Evolutionary conservation across 1,284 basidiomycete genomes (phyloP).

Genomic region (Ceratobasidium sp.): DNA sequence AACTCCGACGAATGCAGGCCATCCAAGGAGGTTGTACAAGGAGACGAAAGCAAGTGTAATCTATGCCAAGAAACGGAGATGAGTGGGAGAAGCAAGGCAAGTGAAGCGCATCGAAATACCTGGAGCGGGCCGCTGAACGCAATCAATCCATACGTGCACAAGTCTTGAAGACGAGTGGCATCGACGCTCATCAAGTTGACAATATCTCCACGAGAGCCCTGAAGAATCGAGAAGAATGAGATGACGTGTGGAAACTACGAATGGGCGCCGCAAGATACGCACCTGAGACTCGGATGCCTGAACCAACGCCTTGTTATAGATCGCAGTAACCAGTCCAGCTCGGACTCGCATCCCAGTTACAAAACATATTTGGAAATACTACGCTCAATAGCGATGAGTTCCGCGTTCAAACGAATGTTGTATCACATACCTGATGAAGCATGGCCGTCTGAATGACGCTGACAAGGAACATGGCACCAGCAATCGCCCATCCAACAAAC

Average conservation of each 20-base stretch:
- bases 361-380: constrained; percentile 85
- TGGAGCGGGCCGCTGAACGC: constrained; percentile 74
- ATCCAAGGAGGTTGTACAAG: constrained; percentile 87
- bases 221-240: constrained; percentile 30
- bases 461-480: constrained; percentile 78
- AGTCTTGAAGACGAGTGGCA: constrained; percentile 84
- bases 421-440: constrained; percentile 74
- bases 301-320: constrained; percentile 87
- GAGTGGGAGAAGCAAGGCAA: constrained; percentile 87
- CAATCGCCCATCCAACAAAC: constrained; percentile 76
- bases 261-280: constrained; percentile 45
- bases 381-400: constrained; percentile 40
- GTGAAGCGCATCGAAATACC: constrained; percentile 73
- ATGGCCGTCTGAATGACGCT: constrained; percentile 82
- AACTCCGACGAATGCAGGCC: constrained; percentile 92
- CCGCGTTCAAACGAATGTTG: constrained; percentile 40
- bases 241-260: not conserved
- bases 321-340: constrained; percentile 82
- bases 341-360: constrained; percentile 92
- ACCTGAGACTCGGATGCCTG: constrained; percentile 83
- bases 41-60: constrained; percentile 90
- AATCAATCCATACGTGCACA: constrained; percentile 81
- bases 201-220: constrained; percentile 85
- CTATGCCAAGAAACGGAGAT: constrained; percentile 55
- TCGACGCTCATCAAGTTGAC: constrained; percentile 94